phyloP scores from a whole-genome alignment of 164 flowering plant species.

The Litsea cubeba region DNA sequence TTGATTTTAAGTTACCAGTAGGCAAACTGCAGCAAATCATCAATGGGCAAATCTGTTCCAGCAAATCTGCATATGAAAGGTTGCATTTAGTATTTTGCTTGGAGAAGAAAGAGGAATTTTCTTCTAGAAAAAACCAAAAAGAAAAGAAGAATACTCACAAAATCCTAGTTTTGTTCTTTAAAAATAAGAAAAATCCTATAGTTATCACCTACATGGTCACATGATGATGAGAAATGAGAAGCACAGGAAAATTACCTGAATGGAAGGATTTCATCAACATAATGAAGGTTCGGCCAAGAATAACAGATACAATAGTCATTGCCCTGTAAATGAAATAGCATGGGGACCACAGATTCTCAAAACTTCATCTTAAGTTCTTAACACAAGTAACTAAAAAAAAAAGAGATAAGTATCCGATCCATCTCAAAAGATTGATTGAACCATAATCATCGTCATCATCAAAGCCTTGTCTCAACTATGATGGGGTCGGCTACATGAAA shows the following conservation, averaged over 20 bases:
- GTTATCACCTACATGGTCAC: neutral
- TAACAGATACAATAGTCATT: conserved; percentile 87
- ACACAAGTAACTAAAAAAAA: too few species aligned
- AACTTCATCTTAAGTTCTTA: neutral
- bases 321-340: conserved; percentile 43
- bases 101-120: conserved; percentile 1
- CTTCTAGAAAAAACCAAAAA: conserved; percentile 5
- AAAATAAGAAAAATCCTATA: neutral
- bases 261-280: conserved; percentile 87
- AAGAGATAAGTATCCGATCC: neutral
- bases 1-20: conserved; percentile 52
- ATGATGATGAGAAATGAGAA: neutral
- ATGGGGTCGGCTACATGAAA: neutral
- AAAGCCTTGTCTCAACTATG: neutral
- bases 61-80: conserved; percentile 58
- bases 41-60: conserved; percentile 81
- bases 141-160: neutral
- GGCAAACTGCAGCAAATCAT: conserved; percentile 94
- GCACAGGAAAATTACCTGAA: conserved; percentile 52
- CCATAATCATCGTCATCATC: neutral
- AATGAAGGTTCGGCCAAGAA: conserved; percentile 92
- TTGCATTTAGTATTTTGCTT: neutral
- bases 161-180: too few species aligned
- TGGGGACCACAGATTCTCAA: neutral
- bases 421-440: neutral